phyloP scores from a whole-genome alignment of 306 rosid species.

The Quercus wislizeni region DNA sequence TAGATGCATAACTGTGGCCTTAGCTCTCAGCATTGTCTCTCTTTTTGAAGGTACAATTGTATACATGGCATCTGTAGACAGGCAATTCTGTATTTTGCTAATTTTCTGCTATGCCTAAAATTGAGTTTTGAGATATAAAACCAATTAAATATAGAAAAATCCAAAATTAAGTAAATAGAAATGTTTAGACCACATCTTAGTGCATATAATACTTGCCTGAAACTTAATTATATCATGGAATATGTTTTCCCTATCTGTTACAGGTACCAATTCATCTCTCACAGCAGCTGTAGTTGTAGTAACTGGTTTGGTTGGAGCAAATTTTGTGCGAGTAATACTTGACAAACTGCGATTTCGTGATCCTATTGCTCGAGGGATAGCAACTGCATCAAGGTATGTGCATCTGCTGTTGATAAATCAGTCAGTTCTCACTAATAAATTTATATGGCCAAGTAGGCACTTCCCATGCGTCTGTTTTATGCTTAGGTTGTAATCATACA shows the following conservation, averaged over 20 bases:
- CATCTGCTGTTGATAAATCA: not conserved
- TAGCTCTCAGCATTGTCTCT: conserved; percentile 92
- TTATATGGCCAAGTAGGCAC: too few species aligned
- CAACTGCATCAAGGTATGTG: conserved; percentile 92
- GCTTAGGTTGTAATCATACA: not conserved
- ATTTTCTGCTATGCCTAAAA: conserved; percentile 1
- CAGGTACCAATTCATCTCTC: conserved; percentile 87
- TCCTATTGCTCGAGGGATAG: conserved; percentile 96
- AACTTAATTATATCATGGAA: conserved; percentile 9
- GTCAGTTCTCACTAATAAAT: not conserved
- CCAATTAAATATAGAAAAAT: not conserved
- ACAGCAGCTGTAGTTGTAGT: conserved; percentile 92
- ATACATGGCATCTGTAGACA: not conserved
- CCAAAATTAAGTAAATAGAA: not conserved
- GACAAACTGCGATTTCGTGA: conserved; percentile 75
- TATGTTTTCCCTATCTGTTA: conserved; percentile 14
- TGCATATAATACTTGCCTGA: not conserved
- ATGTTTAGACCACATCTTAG: not conserved
- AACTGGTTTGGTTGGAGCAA: conserved; percentile 94
- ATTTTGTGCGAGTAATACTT: conserved; percentile 82
- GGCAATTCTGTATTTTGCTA: conserved; percentile 4
- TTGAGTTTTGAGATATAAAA: not conserved
- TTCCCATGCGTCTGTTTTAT: too few species aligned
- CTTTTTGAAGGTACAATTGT: conserved; percentile 76
- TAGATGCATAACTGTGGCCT: conserved; percentile 89